Evolutionary conservation across 2,329 filamentous ascomycete species (phyloP), one percentile per base, ranked within the genome.

Genomic region (Clonostachys sp.): DNA sequence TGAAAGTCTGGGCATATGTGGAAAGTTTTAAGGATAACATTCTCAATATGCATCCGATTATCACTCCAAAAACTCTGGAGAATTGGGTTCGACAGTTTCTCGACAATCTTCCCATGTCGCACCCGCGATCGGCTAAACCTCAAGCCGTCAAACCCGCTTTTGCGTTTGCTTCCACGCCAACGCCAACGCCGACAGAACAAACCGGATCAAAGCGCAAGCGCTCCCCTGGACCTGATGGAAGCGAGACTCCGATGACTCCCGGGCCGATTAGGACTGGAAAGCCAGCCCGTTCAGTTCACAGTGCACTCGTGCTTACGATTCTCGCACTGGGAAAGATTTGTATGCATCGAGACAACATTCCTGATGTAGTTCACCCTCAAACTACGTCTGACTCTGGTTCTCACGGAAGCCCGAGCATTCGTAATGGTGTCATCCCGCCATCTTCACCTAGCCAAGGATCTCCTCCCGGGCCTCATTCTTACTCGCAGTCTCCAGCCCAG

Each of bases 281-380:
- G 48, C 81, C 81, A 4, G 78, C 77, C 54, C 75, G 85, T 45
- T 89, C 86, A 8, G 83, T 94, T 14, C 79, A 84, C 46, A 95
- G 89, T 55, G 91, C 91, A 0, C 76, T 97, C 38, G 81, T 96
- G 2, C 75, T 96, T 3, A 74, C 92, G 5, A 82, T 96, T 1
- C 74, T 97, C 46, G 92, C 92, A 0, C 71, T 99, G 6, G 94
- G 94, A 16, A 91, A 90, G 59, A 87, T 97, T 12, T 92, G 89
- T 57, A 62, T 73, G 9, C 66, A 77, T 54, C 74, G 72, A 41
- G 72, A 74, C 1, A 71, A 68, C 52, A 71, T 85, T 5, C 80
- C 80, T 0, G 80, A 84, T 45, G 70, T 86, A 3, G 75, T 87
- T 3, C 62, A 65, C 46, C 51, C 58, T 14, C 18, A 12, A 5